Evolutionary conservation across 2,329 filamentous ascomycete species (phyloP).

Genomic region (Penicillium expansum): DNA sequence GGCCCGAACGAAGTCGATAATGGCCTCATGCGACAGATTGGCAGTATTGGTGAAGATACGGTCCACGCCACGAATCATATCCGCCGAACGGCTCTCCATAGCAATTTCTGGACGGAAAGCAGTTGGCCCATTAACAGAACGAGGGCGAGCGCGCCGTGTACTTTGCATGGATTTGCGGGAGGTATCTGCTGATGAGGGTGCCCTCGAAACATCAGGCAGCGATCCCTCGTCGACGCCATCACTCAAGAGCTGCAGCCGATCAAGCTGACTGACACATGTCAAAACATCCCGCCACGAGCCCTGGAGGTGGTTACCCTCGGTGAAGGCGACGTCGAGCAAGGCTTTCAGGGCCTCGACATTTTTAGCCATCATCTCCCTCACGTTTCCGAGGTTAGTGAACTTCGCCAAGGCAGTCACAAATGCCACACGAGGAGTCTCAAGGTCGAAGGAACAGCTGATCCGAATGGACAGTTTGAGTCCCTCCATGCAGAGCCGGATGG

Average conservation of each 20-base stretch:
- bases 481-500: conserved; percentile 88
- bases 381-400: conserved; percentile 92
- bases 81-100: conserved; percentile 85
- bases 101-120: conserved; percentile 76
- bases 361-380: conserved; percentile 92
- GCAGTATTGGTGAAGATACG: conserved; percentile 96
- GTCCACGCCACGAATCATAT: conserved; percentile 89
- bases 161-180: conserved; percentile 66
- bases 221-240: conserved; percentile 90
- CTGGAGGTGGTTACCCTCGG: conserved; percentile 84
- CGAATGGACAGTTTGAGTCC: conserved; percentile 92
- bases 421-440: conserved; percentile 88
- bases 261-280: conserved; percentile 92
- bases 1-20: conserved; percentile 89
- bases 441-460: conserved; percentile 88
- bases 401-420: conserved; percentile 92
- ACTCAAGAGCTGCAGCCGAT: conserved; percentile 90
- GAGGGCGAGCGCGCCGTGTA: conserved; percentile 49
- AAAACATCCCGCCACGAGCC: conserved; percentile 94
- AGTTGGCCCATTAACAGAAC: conserved; percentile 48
- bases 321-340: conserved; percentile 85
- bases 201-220: conserved; percentile 86
- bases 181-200: conserved; percentile 58
- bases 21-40: conserved; percentile 87
- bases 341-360: conserved; percentile 93